Base-by-base conservation (phyloP, 495 filamentous ascomycete genomes). In the Aspergillus hancockii region DNA sequence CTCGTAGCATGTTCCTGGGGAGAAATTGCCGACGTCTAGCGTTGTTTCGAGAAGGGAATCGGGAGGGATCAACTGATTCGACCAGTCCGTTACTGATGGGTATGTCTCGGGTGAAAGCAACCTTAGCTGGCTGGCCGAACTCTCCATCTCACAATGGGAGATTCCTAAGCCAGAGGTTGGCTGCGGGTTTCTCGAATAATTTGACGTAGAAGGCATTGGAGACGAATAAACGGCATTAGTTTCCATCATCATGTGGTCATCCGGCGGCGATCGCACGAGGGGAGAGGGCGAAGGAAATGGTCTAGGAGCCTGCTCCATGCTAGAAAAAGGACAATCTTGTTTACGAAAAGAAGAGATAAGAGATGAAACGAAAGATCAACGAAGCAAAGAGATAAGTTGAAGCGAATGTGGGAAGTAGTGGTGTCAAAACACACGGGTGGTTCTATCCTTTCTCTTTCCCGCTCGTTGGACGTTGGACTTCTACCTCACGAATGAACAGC, bases 141-240 rank as follows among this genome's bases (percentile, higher is more conserved):
- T 25, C 18, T 71, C 69, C 25, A 69, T 63, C 1, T 63, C 67
- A 53, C 67, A 69, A 41, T 62, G 54, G n/a, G 65, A 64, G 18
- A 77, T 75, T 0, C 74, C 76, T n/a, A 78, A 45, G 10, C 74
- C 73, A 16, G 64, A 41, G 12, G 57, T 10, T 13, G 60, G 40
- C 36, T 58, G 58, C 43, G 63, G 55, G 13, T 59, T 46, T n/a
- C 40, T 43, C 22, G 61, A 43, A 40, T 67, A 66, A 9, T 57
- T 51, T 19, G 63, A 36, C 1, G 51, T 51, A 25, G 62, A 45
- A 28, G 58, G 63, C n/a, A 63, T 55, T 0, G 66, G 63, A 4
- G 69, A 66, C 1, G 69, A 60, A 54, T 69, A 69, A 8, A 57
- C 28, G 30, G 63, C 52, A 32, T 57, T 41, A 46, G 54, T 47